Percentiles rank a stretch among this genome's conserved stretches.
Conservation (phyloP, 371 early-diverging fungal genomes). For the Mortierella sp. region DNA sequence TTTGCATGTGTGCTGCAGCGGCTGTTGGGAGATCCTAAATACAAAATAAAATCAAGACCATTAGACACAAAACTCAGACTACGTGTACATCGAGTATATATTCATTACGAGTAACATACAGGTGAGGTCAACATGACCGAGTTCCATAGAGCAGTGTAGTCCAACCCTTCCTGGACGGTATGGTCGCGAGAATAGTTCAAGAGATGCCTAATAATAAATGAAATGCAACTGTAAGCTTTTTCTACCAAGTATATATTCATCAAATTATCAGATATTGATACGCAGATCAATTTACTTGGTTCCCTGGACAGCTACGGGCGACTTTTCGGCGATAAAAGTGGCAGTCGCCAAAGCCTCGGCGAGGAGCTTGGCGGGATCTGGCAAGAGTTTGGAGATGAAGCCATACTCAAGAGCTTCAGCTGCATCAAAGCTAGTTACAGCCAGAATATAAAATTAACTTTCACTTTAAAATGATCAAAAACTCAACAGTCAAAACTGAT, state of each 20-base stretch:
- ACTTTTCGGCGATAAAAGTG: slow-evolving; percentile 84
- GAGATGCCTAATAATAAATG: slow-evolving; percentile 65
- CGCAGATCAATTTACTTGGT: slow-evolving; percentile 77
- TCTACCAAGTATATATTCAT: not conserved
- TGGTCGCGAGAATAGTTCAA: slow-evolving; percentile 94
- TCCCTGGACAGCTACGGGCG: slow-evolving; percentile 89
- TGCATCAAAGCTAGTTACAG: slow-evolving; percentile 66
- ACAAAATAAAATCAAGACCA: not conserved
- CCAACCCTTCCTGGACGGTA: slow-evolving; percentile 87
- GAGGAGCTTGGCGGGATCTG: slow-evolving; percentile 66
- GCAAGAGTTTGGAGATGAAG: slow-evolving; percentile 79
- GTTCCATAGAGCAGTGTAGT: slow-evolving; percentile 94
- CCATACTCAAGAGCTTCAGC: slow-evolving; percentile 87
- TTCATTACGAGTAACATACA: slow-evolving; percentile 48
- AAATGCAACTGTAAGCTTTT: slow-evolving; percentile 3
- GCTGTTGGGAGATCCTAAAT: slow-evolving; percentile 52
- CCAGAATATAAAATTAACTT: not conserved
- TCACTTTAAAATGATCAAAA: not conserved
- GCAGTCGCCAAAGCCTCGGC: slow-evolving; percentile 82
- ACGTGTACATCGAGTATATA: not conserved
- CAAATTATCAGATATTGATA: not conserved
- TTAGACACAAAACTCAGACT: not conserved
- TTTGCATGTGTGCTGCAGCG: slow-evolving; percentile 46
- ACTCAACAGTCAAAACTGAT: not conserved
- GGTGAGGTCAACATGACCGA: slow-evolving; percentile 82